Evolutionary conservation across 2,329 filamentous ascomycete species (phyloP), one percentile per base, ranked within the genome.

Genomic region (Colletotrichum filicis): DNA sequence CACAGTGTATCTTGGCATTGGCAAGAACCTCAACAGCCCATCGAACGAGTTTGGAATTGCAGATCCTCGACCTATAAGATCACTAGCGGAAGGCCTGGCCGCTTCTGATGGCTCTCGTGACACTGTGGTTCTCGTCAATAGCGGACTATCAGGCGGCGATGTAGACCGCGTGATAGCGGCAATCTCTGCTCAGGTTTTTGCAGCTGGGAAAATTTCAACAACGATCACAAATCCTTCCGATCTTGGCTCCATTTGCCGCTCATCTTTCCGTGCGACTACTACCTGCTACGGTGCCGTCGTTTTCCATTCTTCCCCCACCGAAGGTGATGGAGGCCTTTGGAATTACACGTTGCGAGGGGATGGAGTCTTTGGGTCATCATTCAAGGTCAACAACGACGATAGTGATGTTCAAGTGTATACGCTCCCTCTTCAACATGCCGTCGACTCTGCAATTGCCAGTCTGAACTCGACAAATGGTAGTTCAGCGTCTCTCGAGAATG

Each of bases 21-120:
- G 94, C 11, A 92, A 93, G 76, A 95, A 95, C 79, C 90, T 98
- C 75, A 96, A 97, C 78, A 89, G 95, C 4, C 92, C 95, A 1
- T 92, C 93, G 1, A 92, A 93, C 1, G 84, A 88, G 3, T 97
- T 88, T 78, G 95, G 95, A 56, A 91, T 98, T 75, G 93, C 92
- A 57, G 80, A 86, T 0, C 81, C 90, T 0, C 85, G 83, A 5
- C 86, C 91, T 0, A 82, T 98, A 71, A 89, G 91, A 71, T 88
- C 89, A 14, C 87, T 97, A 1, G 66, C 16, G 12, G 59, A 66
- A 12, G 70, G 66, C 4, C 61, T 74, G 3, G 30, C 32, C 16
- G 60, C 58, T 8, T 66, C 70, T 28, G 66, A 64, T 14, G 42
- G 37, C 28, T 69, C 62, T 0, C 88, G 93, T 74, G 83, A 93